These are phyloP conservation scores for Thermomyces lanuginosus DNA, from an alignment of 2,329 filamentous ascomycete species.

Conservation along the genomic window DNA sequence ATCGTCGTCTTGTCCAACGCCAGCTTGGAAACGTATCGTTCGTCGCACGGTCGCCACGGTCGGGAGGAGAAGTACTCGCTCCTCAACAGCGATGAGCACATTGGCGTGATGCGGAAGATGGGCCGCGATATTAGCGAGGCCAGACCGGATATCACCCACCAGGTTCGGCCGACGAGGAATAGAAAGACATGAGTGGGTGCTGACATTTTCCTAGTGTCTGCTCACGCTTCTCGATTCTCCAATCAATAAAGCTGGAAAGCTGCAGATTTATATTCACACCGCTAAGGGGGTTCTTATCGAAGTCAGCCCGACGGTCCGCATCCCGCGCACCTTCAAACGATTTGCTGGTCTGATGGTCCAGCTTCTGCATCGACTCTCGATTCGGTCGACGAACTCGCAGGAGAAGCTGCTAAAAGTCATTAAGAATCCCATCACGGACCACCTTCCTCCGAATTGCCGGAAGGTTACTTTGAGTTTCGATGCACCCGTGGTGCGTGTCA, in stretches of 20 bases:
- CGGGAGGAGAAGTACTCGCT: slow-evolving; percentile 93
- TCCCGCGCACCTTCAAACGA: slow-evolving; percentile 95
- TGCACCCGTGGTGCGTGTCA: slow-evolving; percentile 66
- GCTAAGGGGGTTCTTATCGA: slow-evolving; percentile 95
- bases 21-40: slow-evolving; percentile 93
- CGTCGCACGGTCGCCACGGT: slow-evolving; percentile 50
- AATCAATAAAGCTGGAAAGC: slow-evolving; percentile 92
- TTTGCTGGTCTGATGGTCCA: slow-evolving; percentile 99
- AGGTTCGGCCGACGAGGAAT: slow-evolving; percentile 43
- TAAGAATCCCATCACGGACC: slow-evolving; percentile 93
- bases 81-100: slow-evolving; percentile 97
- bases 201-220: slow-evolving; percentile 54
- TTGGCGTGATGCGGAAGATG: slow-evolving; percentile 99
- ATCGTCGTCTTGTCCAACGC: slow-evolving; percentile 96
- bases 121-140: slow-evolving; percentile 96
- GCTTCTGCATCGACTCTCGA: slow-evolving; percentile 84
- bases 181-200: slow-evolving; percentile 5
- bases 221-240: slow-evolving; percentile 94
- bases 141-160: slow-evolving; percentile 92
- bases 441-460: slow-evolving; percentile 88
- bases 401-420: slow-evolving; percentile 97
- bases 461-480: slow-evolving; percentile 97
- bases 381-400: slow-evolving; percentile 89
- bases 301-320: slow-evolving; percentile 93
- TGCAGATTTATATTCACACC: slow-evolving; percentile 98